Evolutionary conservation across 257 asterid genomes (phyloP), one percentile per base, ranked within the genome.

Genomic region (Solanum piurae): DNA sequence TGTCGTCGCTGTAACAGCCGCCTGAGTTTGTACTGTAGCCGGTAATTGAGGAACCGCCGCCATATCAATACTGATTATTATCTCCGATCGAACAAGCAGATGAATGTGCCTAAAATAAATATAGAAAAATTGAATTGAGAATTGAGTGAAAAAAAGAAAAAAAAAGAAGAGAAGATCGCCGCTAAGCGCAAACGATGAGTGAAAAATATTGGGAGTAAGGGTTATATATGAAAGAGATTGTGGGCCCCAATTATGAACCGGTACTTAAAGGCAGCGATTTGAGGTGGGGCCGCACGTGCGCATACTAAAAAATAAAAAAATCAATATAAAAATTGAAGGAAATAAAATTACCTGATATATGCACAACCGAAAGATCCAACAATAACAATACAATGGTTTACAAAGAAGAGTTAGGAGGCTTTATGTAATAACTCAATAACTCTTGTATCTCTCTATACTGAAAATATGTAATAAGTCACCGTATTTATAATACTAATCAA

Each of bases 41-140:
- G 64, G n/a, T 55, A 25, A 64, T 83, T 91, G 87, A 60, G 90
- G 90, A 86, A 90, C 86, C 37, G 91, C 79, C 68, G 89, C 92
- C 90, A 76, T 12, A n/a, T 18, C 0, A 55, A 55, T 55, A 55
- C 64, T 6, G 64, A 55, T 55, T 18, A 6, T 18, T 55, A 25
- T 66, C 9, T n/a, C 72, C 8, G 33, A 71, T 71, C 86, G 33
- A 79, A 79, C 2, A 25, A 77, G 2, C n/a, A 77, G 84, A 76
- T 40, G 3, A 77, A 77, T 77, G 44, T 33, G 44, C 25, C 66
- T 58, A 52, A 18, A 52, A 52, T 52, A 52, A 52, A 18, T 52
- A 18, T 13, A 4, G 12, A 69, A 33, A 69, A 34, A 29, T 69
- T 29, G 76, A 71, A 33, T 71, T 71, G 79, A 27, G n/a, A 71